Evolutionary conservation across 108 stramenopile genomes (phyloP), one percentile per base, ranked within the genome.

Genomic region (Stephanodiscus triporus): DNA sequence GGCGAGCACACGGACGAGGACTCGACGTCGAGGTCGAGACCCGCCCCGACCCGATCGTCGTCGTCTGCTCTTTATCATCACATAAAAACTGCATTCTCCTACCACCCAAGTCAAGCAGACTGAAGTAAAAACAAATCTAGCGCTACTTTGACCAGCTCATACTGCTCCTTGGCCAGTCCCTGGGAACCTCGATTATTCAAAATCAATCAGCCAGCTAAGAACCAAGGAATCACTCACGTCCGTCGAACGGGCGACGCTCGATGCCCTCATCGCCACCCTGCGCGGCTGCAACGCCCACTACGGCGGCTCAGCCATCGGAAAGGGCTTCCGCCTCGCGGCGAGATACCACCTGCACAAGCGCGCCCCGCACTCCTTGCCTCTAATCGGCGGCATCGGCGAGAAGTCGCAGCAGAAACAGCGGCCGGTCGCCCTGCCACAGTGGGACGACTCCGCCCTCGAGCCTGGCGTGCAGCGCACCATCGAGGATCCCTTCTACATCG

Each of bases 401-500:
- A 34, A 34, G 32, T 34, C 32, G n/a, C n/a, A n/a, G n/a, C n/a
- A n/a, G n/a, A n/a, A n/a, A n/a, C n/a, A n/a, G n/a, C n/a, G n/a
- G n/a, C n/a, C n/a, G n/a, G n/a, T n/a, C n/a, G n/a, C n/a, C 32
- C 32, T 5, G 32, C 32, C 32, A n/a, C 27, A 40, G 17, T 62
- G 64, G 32, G 80, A 81, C 24, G 58, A 55, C 9, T 73, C 72
- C n/a, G 72, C 75, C 9, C 66, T 77, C 38, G 77, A 83, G 47
- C 69, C 68, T 8, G 82, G 66, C 8, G 67, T 74, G 6, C 59
- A 68, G 16, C 63, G 72, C 40, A 73, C 81, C 24, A 60, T 78
- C n/a, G 91, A 92, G 65, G 92, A 91, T 36, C 85, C 91, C 2
- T 95, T 95, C 67, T 93, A 91, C 73, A 88, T 92, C 9, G 80